Base-by-base conservation (phyloP, 2,329 filamentous ascomycete species). In the Alternaria triticimaculans region DNA sequence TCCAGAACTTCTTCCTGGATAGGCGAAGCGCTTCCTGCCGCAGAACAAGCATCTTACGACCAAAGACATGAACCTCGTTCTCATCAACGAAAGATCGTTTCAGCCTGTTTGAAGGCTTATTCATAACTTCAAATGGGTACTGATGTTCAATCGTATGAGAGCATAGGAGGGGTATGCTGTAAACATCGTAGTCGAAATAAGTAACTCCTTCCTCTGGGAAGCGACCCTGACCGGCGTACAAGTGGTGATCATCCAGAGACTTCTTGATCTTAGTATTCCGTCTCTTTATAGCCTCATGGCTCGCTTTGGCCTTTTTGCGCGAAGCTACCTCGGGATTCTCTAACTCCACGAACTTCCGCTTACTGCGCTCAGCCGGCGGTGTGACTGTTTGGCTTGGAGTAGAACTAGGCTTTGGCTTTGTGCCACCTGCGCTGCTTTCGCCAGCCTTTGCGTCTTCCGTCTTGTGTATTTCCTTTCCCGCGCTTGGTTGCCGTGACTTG, bases 121-220 rank as follows among this genome's bases (percentile, higher is more conserved):
- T 51, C 10, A 58, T 25, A 11, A 56, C 45, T 11, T 58, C 12
- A 2, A 25, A 26, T 6, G 28, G 23, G 11, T 46, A 21, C 26
- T 21, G 30, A 23, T 67, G 67, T 7, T 60, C 14, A 21, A 67
- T 65, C 9, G 37, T 51, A 11, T 8, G 30, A 6, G 68, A 70
- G 37, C 55, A 64, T 7, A 72, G 20, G 43, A 73, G 45, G 3
- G 66, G 70, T 9, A 73, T 55, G 33, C 63, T 68, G 45, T 66
- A 48, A n/a, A 61, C 25, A 4, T 30, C 37, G 15, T 72, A 70
- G 3, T 64, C 48, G 21, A 65, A 49, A 11, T 46, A 51, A n/a
- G 51, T 28, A 7, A 58, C 20, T 11, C 58, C 26, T 44, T 44
- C 45, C 6, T 62, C 48, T 20, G 54, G 53, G 25, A 61, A 65